Evolutionary conservation across 768 basidiomycete genomes (phyloP).

Genomic region (Russula sp.): DNA sequence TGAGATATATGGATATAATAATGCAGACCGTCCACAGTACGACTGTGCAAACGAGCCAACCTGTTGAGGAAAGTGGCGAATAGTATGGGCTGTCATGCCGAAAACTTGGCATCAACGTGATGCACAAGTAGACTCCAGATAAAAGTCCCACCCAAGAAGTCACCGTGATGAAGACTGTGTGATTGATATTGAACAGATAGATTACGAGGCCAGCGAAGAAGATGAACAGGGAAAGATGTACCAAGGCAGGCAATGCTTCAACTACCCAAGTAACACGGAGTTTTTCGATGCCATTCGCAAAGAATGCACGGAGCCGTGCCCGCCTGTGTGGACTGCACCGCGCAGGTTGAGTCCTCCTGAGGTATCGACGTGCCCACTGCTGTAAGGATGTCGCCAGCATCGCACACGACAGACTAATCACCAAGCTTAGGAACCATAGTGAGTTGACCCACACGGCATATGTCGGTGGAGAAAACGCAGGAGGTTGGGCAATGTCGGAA

Average conservation of each 20-base stretch:
- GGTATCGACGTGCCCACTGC: background rate
- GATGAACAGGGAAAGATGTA: background rate
- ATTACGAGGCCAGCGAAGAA: background rate
- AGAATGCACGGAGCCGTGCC: background rate
- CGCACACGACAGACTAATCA: background rate
- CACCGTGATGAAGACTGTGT: background rate
- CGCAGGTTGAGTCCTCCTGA: background rate
- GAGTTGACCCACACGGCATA: background rate
- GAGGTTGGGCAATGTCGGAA: background rate
- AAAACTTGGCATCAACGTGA: background rate
- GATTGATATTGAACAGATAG: background rate
- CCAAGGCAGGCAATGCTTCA: background rate
- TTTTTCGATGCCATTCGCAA: background rate
- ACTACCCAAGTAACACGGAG: too few relatives aligned
- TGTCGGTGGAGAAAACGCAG: background rate
- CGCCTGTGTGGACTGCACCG: background rate
- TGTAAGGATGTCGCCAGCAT: background rate
- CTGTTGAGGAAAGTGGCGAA: background rate
- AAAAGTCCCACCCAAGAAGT: background rate
- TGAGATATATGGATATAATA: background rate
- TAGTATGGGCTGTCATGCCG: background rate
- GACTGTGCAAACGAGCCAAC: background rate
- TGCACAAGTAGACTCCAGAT: background rate
- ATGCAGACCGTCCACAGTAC: background rate
- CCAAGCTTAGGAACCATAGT: background rate